phyloP scores from a whole-genome alignment of 495 filamentous ascomycete genomes.

The Hypoxylon subgilvum region DNA sequence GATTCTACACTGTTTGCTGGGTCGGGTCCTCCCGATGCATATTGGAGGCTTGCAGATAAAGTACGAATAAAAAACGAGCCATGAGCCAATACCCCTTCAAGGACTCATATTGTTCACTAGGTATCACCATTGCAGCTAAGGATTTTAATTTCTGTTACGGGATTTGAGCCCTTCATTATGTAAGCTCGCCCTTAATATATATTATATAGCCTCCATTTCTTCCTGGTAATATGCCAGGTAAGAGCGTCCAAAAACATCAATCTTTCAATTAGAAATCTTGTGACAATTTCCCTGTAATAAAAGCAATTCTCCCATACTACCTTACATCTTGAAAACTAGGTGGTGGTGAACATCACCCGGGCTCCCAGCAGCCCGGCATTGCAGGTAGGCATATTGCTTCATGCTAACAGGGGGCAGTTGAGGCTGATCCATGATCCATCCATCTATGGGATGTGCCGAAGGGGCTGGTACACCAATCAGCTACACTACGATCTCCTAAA shows the following conservation, averaged over 20 bases:
- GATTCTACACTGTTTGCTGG: conserved; percentile 14
- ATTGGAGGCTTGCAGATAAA: too few relatives aligned
- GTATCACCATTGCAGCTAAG: too few relatives aligned
- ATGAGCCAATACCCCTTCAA: too few relatives aligned
- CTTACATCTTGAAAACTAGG: neutral
- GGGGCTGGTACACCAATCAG: conserved; percentile 32
- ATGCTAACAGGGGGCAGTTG: conserved; percentile 33
- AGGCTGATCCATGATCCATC: conserved; percentile 38
- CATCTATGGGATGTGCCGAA: conserved; percentile 27
- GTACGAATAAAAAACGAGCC: too few relatives aligned
- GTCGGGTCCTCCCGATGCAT: conserved; percentile 32
- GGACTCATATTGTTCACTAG: too few relatives aligned
- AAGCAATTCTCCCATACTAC: neutral
- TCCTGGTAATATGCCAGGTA: too few relatives aligned
- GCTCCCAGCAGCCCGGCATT: conserved; percentile 32
- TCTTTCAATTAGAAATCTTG: too few relatives aligned
- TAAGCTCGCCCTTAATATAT: too few relatives aligned
- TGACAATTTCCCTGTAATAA: neutral
- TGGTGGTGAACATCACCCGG: neutral
- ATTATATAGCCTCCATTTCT: too few relatives aligned
- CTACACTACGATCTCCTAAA: neutral
- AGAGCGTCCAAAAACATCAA: too few relatives aligned
- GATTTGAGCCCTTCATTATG: too few relatives aligned
- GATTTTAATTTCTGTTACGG: too few relatives aligned
- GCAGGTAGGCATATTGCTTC: conserved; percentile 15